phyloP scores from a whole-genome alignment of 768 basidiomycete species.

The Termitomyces sp. region DNA sequence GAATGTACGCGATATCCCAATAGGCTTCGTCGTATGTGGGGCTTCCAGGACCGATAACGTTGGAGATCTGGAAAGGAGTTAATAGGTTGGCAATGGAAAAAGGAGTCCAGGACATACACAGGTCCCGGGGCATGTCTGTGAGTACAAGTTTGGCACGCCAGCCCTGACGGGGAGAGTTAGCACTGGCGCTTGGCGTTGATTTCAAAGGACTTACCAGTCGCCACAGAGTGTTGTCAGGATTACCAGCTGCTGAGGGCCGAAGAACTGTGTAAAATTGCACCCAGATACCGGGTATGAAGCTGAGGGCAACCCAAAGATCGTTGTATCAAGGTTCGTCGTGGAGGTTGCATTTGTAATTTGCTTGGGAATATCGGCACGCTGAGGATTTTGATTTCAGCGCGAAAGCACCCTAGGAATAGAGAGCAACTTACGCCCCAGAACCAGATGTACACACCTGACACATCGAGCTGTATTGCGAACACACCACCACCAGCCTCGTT shows the following conservation, averaged over 20 bases:
- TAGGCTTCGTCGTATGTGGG: conserved; percentile 49
- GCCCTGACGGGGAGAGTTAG: conserved; percentile 30
- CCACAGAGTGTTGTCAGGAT: conserved; percentile 72
- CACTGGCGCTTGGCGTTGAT: neutral
- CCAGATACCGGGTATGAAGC: conserved; percentile 57
- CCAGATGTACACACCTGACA: conserved; percentile 34
- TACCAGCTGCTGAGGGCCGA: conserved; percentile 64
- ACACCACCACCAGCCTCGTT: conserved; percentile 50
- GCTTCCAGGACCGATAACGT: conserved; percentile 46
- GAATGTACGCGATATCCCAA: conserved; percentile 60
- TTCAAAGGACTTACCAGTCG: conserved; percentile 26
- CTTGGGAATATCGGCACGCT: conserved; percentile 45
- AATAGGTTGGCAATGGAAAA: neutral
- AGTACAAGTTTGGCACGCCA: conserved; percentile 42
- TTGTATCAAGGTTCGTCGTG: conserved; percentile 36
- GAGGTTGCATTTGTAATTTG: conserved; percentile 34
- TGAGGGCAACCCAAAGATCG: conserved; percentile 57
- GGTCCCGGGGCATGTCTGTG: conserved; percentile 40
- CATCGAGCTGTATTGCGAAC: conserved; percentile 70
- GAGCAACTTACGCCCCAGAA: conserved; percentile 26
- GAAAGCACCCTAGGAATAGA: neutral
- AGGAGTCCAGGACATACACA: conserved; percentile 31
- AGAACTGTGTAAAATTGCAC: conserved; percentile 56
- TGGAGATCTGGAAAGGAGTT: conserved; percentile 26
- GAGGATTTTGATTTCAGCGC: neutral